Conservation (phyloP, 2,329 filamentous ascomycete species). For the Apiospora phragmitis region DNA sequence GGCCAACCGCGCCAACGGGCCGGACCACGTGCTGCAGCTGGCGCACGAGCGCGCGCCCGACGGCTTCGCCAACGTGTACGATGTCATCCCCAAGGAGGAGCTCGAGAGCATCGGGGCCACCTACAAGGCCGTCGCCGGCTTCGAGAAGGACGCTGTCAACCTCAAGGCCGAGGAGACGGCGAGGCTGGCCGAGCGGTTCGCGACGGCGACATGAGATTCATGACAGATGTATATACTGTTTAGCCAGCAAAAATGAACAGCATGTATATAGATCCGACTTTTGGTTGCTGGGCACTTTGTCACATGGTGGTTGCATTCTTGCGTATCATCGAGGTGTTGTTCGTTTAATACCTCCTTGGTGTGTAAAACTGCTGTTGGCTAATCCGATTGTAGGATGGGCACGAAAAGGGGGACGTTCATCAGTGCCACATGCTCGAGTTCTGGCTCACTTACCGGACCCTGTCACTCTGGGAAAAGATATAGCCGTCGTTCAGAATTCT, state of each 20-base stretch:
- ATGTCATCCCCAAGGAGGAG: conserved; percentile 40
- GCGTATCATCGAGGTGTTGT: too few relatives aligned
- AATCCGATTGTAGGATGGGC: background rate
- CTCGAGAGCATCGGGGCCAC: conserved; percentile 36
- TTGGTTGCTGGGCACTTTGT: background rate
- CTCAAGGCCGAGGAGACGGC: conserved; percentile 38
- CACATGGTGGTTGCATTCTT: too few relatives aligned
- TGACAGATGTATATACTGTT: background rate
- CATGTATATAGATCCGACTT: background rate
- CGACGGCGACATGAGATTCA: background rate
- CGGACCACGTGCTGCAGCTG: conserved; percentile 46
- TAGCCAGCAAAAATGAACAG: background rate
- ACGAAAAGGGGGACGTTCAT: background rate
- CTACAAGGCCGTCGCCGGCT: conserved; percentile 43
- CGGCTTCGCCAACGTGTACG: conserved; percentile 40
- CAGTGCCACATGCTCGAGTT: background rate
- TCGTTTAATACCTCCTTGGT: background rate
- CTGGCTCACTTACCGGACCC: background rate
- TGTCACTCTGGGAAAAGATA: background rate
- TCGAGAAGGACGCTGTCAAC: conserved; percentile 46
- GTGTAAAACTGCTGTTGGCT: background rate
- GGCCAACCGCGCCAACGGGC: conserved; percentile 46
- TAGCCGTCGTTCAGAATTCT: background rate
- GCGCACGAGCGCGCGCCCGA: conserved; percentile 44
- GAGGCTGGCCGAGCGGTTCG: conserved; percentile 17